Percentiles rank a stretch among this genome's conserved stretches.
These are phyloP conservation scores for Arxiozyma slooffiae DNA, from an alignment of 1,139 yeast species.

Conservation along the genomic window DNA sequence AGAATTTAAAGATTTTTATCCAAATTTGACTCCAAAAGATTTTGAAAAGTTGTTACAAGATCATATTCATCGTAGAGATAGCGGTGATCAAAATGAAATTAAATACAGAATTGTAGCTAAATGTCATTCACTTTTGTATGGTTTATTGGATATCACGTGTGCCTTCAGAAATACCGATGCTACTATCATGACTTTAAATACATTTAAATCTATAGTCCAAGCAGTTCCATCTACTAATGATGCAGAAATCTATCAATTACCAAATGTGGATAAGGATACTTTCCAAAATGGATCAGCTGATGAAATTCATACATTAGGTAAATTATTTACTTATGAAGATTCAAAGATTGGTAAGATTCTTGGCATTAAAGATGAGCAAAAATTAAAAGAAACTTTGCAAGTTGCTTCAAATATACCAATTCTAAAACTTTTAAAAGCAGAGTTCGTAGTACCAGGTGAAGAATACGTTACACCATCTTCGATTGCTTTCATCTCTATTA, in stretches of 20 bases:
- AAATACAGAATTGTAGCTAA: constrained; percentile 51
- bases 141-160: constrained; percentile 71
- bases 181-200: constrained; percentile 49
- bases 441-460: constrained; percentile 86
- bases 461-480: constrained; percentile 61
- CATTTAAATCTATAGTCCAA: constrained; percentile 66
- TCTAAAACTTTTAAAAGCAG: constrained; percentile 59
- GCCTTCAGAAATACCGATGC: constrained; percentile 67
- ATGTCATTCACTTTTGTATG: constrained; percentile 58
- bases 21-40: constrained; percentile 38
- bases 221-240: constrained; percentile 55
- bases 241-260: constrained; percentile 71
- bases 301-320: constrained; percentile 52
- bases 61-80: constrained; percentile 47
- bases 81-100: constrained; percentile 27
- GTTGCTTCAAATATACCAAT: constrained; percentile 63
- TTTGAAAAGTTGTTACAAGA: constrained; percentile 44
- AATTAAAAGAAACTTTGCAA: constrained; percentile 42
- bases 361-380: constrained; percentile 42
- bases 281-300: constrained; percentile 32
- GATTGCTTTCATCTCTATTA: constrained; percentile 62
- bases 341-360: constrained; percentile 47
- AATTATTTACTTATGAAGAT: constrained; percentile 48
- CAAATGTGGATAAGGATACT: constrained; percentile 46
- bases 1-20: constrained; percentile 46